Percentiles rank a stretch among this genome's conserved stretches.
Evolutionary conservation across 805 yeast genomes (phyloP).

Genomic region (Sporopachydermia lactativora): DNA sequence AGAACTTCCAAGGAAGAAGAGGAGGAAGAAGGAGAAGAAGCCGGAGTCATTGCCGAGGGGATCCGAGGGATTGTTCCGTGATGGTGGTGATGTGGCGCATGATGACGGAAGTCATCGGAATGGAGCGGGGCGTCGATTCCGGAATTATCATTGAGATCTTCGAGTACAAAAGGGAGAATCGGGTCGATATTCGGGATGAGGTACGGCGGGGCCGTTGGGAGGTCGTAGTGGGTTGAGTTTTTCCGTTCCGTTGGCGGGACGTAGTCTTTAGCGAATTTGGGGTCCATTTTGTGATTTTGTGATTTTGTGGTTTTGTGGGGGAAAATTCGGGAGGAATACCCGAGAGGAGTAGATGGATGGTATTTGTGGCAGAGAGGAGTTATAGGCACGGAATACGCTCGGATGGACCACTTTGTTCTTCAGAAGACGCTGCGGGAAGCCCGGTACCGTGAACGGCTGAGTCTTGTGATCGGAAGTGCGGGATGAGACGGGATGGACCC

Average conservation of each 20-base stretch:
- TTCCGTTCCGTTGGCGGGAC: slow-evolving; percentile 64
- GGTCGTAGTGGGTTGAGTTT: not conserved
- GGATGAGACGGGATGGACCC: too few relatives aligned
- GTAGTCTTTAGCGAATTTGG: slow-evolving; percentile 82
- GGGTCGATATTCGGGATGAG: slow-evolving; percentile 60
- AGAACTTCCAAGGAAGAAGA: slow-evolving; percentile 2
- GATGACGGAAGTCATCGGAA: not conserved
- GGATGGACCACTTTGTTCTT: too few relatives aligned
- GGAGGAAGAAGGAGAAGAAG: slow-evolving; percentile 7
- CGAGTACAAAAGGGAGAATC: slow-evolving; percentile 64
- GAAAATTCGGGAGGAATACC: too few relatives aligned
- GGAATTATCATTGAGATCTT: slow-evolving; percentile 43
- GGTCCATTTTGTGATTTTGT: slow-evolving; percentile 84
- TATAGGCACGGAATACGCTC: too few relatives aligned
- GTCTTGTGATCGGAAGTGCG: too few relatives aligned
- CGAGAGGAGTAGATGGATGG: too few relatives aligned
- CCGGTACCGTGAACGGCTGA: too few relatives aligned
- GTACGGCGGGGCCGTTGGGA: slow-evolving; percentile 5
- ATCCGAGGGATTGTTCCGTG: slow-evolving; percentile 7
- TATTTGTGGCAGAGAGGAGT: too few relatives aligned
- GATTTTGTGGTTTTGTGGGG: too few relatives aligned
- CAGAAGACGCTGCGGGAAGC: too few relatives aligned
- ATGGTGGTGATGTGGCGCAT: not conserved
- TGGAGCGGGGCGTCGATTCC: slow-evolving; percentile 58
- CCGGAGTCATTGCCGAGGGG: slow-evolving; percentile 8